A percentile compares a stretch with the other conserved stretches of the same genome.
Evolutionary conservation across 225 moss, liverwort and hornwort species (phyloP).

Genomic region (Straminergon stramineum): DNA sequence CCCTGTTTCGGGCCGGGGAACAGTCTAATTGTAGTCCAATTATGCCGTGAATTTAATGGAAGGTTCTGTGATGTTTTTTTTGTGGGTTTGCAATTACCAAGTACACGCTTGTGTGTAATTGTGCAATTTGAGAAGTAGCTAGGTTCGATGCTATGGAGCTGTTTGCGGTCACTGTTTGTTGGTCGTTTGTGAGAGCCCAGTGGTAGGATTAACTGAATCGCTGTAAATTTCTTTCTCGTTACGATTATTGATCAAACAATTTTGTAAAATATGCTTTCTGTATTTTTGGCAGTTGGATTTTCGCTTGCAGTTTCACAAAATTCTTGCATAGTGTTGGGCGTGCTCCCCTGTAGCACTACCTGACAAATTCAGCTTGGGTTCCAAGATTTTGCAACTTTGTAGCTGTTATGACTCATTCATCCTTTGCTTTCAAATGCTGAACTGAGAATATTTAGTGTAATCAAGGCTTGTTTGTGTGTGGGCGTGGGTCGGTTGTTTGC

Average conservation of each 20-base stretch:
- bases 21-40: not conserved
- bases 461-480: not conserved
- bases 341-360: not conserved
- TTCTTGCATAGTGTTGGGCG: too few species aligned
- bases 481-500: not conserved
- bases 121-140: not conserved
- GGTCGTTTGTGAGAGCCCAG: not conserved
- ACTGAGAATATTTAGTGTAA: not conserved
- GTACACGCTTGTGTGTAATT: not conserved
- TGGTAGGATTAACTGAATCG: not conserved
- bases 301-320: not conserved
- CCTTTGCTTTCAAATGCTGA: not conserved
- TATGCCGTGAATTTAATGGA: not conserved
- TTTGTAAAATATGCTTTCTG: not conserved
- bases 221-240: not conserved
- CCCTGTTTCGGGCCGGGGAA: not conserved
- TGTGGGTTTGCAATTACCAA: not conserved
- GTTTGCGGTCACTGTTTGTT: not conserved
- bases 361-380: not conserved
- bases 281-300: not conserved
- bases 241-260: not conserved
- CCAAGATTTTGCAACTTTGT: not conserved
- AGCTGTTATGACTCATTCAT: not conserved
- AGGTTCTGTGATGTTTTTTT: not conserved
- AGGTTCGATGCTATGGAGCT: not conserved